Evolutionary conservation across 129 eudicot species (phyloP), one percentile per base, ranked within the genome.

Genomic region (Saposhnikovia divaricata): DNA sequence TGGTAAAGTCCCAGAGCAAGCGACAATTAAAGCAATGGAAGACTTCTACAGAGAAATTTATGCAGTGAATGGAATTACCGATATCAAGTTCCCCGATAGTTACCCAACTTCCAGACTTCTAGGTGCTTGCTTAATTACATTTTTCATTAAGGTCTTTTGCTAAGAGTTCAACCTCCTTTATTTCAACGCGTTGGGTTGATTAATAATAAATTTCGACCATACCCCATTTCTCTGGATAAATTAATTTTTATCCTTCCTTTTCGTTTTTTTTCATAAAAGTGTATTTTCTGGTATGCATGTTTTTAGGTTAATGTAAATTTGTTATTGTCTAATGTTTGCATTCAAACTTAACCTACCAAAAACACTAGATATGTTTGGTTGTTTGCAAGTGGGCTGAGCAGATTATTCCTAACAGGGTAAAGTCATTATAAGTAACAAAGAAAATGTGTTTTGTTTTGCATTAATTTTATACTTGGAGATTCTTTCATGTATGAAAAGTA

Each of bases 21-120:
- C 80, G 43, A 95, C 97, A 76, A 92, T 95, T 73, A 90, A 95
- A 90, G 97, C 97, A 43, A 89, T 95, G 97, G 99, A 95, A 83
- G 96, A 92, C 59, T 95, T 92, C 79, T 92, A 95, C 84, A 86
- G 86, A 81, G 97, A 92, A 76, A 84, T 95, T 72, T 95, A 95
- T 82, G 93, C 90, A 81, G 79, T 92, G 79, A 84, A 95, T 84
- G 99, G 99, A 55, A 80, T 95, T 44, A 90, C 96, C 0, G 89
- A 92, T 85, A 77, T 95, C 87, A 92, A 92, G 85, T 92, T 95
- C 82, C 97, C 99, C 3, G 89, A 90, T 73, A 88, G 88, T 85
- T 95, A 95, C 66, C 99, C 99, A 25, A 86, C 86, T 80, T 95
- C 99, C 70, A 87, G 96, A 82, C 86, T 95, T 34, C 71, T 95